These are phyloP conservation scores for Apiotrichum gamsii DNA, from an alignment of 1,284 basidiomycete species.

Conservation along the genomic window DNA sequence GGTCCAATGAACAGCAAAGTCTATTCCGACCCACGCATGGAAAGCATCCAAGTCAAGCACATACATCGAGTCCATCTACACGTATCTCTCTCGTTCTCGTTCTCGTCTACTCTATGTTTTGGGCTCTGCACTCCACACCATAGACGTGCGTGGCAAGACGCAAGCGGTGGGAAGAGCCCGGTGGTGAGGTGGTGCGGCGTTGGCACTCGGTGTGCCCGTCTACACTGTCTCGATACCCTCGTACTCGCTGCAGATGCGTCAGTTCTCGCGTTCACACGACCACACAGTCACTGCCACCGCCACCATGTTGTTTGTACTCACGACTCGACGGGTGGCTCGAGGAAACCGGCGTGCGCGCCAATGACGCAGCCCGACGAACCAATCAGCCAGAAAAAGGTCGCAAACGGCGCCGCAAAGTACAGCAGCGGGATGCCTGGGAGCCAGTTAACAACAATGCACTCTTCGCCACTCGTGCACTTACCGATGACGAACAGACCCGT, in stretches of 20 bases:
- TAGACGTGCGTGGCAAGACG: too few species aligned
- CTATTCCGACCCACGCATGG: too few species aligned
- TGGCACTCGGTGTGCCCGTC: neutral
- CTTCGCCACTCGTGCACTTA: conserved; percentile 20
- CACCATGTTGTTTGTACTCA: conserved; percentile 3
- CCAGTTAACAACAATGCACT: conserved; percentile 4
- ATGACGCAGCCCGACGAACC: conserved; percentile 47
- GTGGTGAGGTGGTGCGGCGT: neutral
- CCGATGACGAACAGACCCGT: conserved; percentile 51
- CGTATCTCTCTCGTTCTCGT: too few species aligned
- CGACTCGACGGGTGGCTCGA: conserved; percentile 53
- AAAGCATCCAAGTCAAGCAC: too few species aligned
- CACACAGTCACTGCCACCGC: too few species aligned
- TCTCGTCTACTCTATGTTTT: too few species aligned
- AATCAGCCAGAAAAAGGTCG: conserved; percentile 48
- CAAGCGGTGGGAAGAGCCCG: too few species aligned
- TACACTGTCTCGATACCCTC: conserved; percentile 36
- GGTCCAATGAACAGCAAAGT: too few species aligned
- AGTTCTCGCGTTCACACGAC: neutral
- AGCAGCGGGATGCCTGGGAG: conserved; percentile 42
- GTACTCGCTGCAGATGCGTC: conserved; percentile 27
- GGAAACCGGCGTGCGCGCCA: conserved; percentile 52
- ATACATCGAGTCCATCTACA: too few species aligned
- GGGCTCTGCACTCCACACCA: too few species aligned
- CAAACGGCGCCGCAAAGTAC: conserved; percentile 46